These are phyloP conservation scores for Mycena capillaripes DNA, from an alignment of 768 basidiomycete genomes.

Conservation along the genomic window DNA sequence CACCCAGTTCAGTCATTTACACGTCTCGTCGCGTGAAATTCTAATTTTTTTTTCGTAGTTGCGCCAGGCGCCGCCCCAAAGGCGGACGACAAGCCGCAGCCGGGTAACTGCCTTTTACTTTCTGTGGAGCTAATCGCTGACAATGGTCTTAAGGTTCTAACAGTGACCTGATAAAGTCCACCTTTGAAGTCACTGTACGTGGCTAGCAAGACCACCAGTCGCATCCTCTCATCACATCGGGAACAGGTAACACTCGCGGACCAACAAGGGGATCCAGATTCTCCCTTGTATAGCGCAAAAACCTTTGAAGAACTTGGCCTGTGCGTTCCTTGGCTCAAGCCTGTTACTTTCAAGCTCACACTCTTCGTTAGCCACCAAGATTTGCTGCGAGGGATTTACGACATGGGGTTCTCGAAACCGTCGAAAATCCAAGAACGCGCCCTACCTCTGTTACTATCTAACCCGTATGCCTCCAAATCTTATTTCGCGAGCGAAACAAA, in stretches of 20 bases:
- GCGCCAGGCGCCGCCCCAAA: conserved; percentile 42
- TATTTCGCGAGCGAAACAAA: not conserved
- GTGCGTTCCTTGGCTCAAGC: conserved; percentile 61
- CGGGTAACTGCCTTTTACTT: conserved; percentile 35
- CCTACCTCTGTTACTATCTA: conserved; percentile 87
- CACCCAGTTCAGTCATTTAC: conserved; percentile 58
- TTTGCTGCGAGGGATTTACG: conserved; percentile 93
- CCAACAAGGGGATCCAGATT: conserved; percentile 95
- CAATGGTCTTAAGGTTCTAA: conserved; percentile 34
- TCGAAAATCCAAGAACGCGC: conserved; percentile 99
- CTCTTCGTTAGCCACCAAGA: conserved; percentile 74
- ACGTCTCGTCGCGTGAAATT: conserved; percentile 29
- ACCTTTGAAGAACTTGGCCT: conserved; percentile 96
- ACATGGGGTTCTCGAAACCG: conserved; percentile 96
- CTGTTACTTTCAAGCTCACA: not conserved
- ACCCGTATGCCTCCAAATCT: conserved; percentile 75
- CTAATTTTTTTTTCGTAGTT: conserved; percentile 36
- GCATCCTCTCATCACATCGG: conserved; percentile 22
- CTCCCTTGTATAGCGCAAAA: conserved; percentile 94
- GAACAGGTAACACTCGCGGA: conserved; percentile 93
- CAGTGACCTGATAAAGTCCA: conserved; percentile 81
- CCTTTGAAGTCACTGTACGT: conserved; percentile 85
- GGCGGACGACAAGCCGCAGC: conserved; percentile 23
- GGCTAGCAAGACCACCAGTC: conserved; percentile 11
- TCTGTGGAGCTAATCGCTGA: not conserved